Evolutionary conservation across 2,329 filamentous ascomycete genomes (phyloP), one percentile per base, ranked within the genome.

Genomic region (Microcyclospora tardicrescens): DNA sequence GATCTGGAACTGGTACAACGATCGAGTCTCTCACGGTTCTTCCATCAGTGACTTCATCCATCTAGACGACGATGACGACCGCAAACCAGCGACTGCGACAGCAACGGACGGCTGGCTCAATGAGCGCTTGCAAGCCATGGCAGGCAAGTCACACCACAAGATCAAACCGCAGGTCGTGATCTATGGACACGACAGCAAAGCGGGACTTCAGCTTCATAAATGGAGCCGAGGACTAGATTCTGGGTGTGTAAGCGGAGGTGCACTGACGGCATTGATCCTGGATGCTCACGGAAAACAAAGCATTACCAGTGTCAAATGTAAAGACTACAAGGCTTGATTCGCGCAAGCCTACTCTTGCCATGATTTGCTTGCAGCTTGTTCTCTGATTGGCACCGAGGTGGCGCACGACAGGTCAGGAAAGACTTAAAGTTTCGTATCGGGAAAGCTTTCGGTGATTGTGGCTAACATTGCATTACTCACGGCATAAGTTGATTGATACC

Each of bases 211-310:
- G 52, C 61, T 81, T 13, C 60, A 74, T 36, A 68, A 72, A 35
- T 93, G 84, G 60, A 83, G 80, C 3, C 84, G 86, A 54, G 91
- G 91, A 0, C 66, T 96, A 34, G 91, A 96, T 60, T 83, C 81
- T 0, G 80, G 78, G 0, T 96, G 91, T 57, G 77, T 84, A 2
- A 74, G 73, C 45, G 87, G 86, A 10, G 78, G 77, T 1, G 68
- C 75, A 45, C 65, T 98, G 47, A 84, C 81, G 1, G 87, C 83
- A 1, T 60, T 94, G 42, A 68, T 95, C 2, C 73, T 95, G 28
- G 73, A 81, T 49, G 73, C 69, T 2, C 63, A 65, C 38, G 57
- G 59, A 0, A 45, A 47, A 39, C 48, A 52, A 35, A 42, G 52
- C 38, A 34, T 59, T 14, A 55, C 62, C 10, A 55, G 58, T 35